Percentiles rank a stretch among this genome's conserved stretches.
These are phyloP conservation scores for Asterophora parasitica DNA, from an alignment of 768 basidiomycete species.

Conservation along the genomic window DNA sequence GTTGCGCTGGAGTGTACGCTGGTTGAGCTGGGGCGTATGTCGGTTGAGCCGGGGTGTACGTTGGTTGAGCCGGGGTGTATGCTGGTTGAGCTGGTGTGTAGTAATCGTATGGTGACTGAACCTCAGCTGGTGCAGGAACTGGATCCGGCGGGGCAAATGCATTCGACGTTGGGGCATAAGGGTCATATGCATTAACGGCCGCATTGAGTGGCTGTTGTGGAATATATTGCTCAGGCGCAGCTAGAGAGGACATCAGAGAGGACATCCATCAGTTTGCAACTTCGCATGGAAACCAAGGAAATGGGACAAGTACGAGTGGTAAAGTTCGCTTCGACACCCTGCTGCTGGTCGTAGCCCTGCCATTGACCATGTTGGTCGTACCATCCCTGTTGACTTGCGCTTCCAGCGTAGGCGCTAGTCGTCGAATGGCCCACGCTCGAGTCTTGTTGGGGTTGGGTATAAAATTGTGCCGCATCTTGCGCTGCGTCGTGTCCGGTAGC, in stretches of 20 bases:
- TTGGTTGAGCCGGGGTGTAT: slow-evolving; percentile 20
- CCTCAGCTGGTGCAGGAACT: not conserved
- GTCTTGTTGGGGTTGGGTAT: slow-evolving; percentile 19
- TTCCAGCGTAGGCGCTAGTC: slow-evolving; percentile 6
- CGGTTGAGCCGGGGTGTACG: not conserved
- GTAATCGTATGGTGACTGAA: slow-evolving; percentile 20
- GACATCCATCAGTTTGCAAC: not conserved
- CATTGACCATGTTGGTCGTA: slow-evolving; percentile 25
- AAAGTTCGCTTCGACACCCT: slow-evolving; percentile 4
- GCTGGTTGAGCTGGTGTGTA: not conserved
- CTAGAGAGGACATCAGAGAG: slow-evolving; percentile 1
- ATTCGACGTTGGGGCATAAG: slow-evolving; percentile 27
- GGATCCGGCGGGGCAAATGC: too few relatives aligned
- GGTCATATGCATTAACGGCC: slow-evolving; percentile 23
- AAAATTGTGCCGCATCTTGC: slow-evolving; percentile 16
- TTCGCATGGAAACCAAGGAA: not conserved
- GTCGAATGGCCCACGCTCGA: slow-evolving; percentile 8
- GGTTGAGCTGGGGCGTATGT: slow-evolving; percentile 20
- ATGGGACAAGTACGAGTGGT: slow-evolving; percentile 7
- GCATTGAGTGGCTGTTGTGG: slow-evolving; percentile 4
- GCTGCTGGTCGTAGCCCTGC: slow-evolving; percentile 20
- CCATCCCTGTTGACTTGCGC: slow-evolving; percentile 23
- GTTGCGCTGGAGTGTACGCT: slow-evolving; percentile 12
- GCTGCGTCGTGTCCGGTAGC: not conserved
- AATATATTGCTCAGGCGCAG: slow-evolving; percentile 9